phyloP scores from a whole-genome alignment of 805 yeast species.

The Cyberlindnera suaveolens region DNA sequence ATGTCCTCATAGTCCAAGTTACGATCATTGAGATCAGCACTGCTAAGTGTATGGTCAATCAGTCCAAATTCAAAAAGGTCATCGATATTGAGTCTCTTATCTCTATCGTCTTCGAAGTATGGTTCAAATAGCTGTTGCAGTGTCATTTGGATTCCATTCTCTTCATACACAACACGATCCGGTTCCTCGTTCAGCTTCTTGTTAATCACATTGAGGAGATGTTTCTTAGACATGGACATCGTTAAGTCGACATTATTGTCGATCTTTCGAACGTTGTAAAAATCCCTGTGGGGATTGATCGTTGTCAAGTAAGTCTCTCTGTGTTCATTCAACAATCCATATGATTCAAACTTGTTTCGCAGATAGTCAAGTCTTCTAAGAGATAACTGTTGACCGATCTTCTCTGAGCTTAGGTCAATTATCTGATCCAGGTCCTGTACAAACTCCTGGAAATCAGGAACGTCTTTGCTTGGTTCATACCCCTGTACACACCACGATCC shows the following conservation, averaged over 20 bases:
- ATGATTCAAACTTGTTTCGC: slow-evolving; percentile 30
- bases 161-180: slow-evolving; percentile 26
- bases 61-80: slow-evolving; percentile 25
- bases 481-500: slow-evolving; percentile 10
- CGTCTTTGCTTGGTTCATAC: slow-evolving; percentile 2
- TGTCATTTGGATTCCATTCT: slow-evolving; percentile 20
- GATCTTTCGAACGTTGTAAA: slow-evolving; percentile 37
- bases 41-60: slow-evolving; percentile 20
- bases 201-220: slow-evolving; percentile 39
- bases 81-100: slow-evolving; percentile 22
- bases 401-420: slow-evolving; percentile 13
- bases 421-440: slow-evolving; percentile 25
- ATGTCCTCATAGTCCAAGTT: slow-evolving; percentile 16
- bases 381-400: slow-evolving; percentile 13
- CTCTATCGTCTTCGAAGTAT: slow-evolving; percentile 25
- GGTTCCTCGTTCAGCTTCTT: slow-evolving; percentile 31
- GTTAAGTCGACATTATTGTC: slow-evolving; percentile 92
- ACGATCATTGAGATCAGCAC: slow-evolving; percentile 21
- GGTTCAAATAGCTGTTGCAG: slow-evolving; percentile 21
- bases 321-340: slow-evolving; percentile 28
- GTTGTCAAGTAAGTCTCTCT: slow-evolving; percentile 30
- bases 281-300: slow-evolving; percentile 35
- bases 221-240: slow-evolving; percentile 97
- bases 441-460: slow-evolving; percentile 27
- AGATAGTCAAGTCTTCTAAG: slow-evolving; percentile 27